Evolutionary conservation across 768 basidiomycete species (phyloP), one percentile per base, ranked within the genome.

Genomic region (Sporobolomyces roseus): DNA sequence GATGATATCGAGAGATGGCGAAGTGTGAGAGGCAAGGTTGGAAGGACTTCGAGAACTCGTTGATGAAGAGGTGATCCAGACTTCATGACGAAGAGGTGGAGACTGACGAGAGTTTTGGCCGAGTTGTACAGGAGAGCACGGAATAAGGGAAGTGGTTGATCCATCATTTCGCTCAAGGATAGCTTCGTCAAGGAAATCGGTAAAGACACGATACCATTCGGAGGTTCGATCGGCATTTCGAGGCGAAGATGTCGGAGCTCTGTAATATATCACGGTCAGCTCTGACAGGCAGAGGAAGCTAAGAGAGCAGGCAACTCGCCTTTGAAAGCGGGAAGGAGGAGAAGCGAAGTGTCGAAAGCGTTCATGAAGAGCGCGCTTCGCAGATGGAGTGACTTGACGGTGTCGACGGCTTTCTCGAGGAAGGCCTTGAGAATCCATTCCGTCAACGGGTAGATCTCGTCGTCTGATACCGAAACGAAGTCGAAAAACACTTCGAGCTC

Each of bases 401-500:
- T 8, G 23, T n/a, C n/a, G 17, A 35, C 9, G 3, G 29, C 51
- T 23, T 23, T 6, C 19, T 29, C n/a, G 50, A 63, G 63, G 12
- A 69, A 23, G 25, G 23, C 2, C 32, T 27, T 16, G 6, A 52
- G 46, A 33, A 64, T 63, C 27, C 25, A 33, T 14, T 63, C 56
- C 12, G 50, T 54, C 2, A 69, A 35, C 9, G 67, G 67, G 46
- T 54, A 69, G 21, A 63, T 48, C 19, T 53, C 62, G 30, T 69
- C 67, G 13, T 69, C 67, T 21, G 46, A 16, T 3, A 62, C 56
- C 9, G 23, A 17, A 41, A 41, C 38, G 32, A 69, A 63, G n/a
- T 69, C 67, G 56, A 33, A 69, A n/a, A 64, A 69, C 23, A 69
- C 16, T 25, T 59, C 62, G 10, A 69, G 43, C 32, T 69, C 67